Base-by-base conservation (phyloP, 768 basidiomycete species). In the Naganishia antarctica region DNA sequence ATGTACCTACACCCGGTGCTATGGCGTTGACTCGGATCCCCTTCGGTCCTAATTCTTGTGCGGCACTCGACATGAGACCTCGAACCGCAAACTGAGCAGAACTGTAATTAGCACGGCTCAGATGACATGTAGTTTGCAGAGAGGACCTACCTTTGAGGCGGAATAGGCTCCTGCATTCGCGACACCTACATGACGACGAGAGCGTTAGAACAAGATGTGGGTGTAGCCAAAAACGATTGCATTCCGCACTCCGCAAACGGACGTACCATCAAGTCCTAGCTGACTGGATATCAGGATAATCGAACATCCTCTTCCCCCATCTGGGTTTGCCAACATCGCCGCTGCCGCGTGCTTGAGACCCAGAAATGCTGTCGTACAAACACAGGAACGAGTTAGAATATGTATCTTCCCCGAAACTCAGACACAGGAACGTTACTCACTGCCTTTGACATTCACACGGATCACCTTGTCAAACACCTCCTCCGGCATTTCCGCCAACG, bases 381-480 rank as follows among this genome's bases (percentile, higher is more conserved):
- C 41, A 45, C n/a, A 3, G 21, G 13, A 4, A 11, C 16, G 23
- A 18, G 4, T 43, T n/a, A 59, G 37, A 9, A 58, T 3, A 21
- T 32, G 29, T 26, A 18, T 29, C 45, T 7, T 11, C 23, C 45
- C 45, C 45, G 7, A 6, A 8, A 7, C 47, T 25, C 23, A 25
- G 25, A 23, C 34, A 5, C 13, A 18, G 59, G 25, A 29, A n/a
- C 23, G 7, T 15, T 3, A 62, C 61, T 62, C 32, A 62, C 61
- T 29, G 45, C 61, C 61, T 41, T 37, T 47, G 15, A 48, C 28
- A 23, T 62, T 62, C 2, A 47, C 44, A 29, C 31, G 25, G 29
- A 62, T 62, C 47, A 62, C 61, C n/a, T 46, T 48, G 49, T 62
- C 61, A 43, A 43, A 62, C 11, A 41, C 47, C 47, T 62, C 61